Conservation (phyloP, 2,329 filamentous ascomycete genomes). For the Hypomyces rosellus region DNA sequence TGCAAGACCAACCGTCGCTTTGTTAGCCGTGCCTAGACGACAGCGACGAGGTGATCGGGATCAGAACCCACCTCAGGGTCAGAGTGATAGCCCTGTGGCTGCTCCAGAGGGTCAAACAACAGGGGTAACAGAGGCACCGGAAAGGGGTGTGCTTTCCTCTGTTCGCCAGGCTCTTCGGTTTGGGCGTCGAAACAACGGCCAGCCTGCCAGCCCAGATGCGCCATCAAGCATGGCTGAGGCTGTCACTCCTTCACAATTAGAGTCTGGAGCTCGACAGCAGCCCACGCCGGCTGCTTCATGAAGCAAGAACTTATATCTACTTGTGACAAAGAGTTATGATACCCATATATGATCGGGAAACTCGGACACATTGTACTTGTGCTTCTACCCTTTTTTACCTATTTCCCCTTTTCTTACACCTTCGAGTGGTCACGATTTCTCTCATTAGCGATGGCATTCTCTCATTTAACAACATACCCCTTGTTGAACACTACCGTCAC, state of each 20-base stretch:
- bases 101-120: constrained; percentile 3
- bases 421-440: constrained; percentile 13
- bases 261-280: constrained; percentile 33
- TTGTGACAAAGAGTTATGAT: too few species aligned
- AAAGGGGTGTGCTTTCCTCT: constrained; percentile 24
- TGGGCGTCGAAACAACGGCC: constrained; percentile 21
- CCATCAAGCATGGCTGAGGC: constrained; percentile 15
- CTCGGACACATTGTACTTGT: neutral
- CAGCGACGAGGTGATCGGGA: constrained; percentile 1
- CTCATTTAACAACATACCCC: constrained; percentile 18
- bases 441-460: constrained; percentile 24
- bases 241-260: constrained; percentile 41
- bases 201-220: constrained; percentile 10
- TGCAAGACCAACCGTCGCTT: constrained; percentile 2
- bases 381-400: neutral
- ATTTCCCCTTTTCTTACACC: neutral
- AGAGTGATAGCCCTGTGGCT: constrained; percentile 1
- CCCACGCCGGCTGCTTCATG: constrained; percentile 1
- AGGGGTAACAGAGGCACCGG: neutral
- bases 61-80: neutral
- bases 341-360: too few species aligned
- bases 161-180: constrained; percentile 28
- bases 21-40: constrained; percentile 1
- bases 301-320: neutral
- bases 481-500: constrained; percentile 20